These are phyloP conservation scores for Monilinia polystroma DNA, from an alignment of 2,329 filamentous ascomycete species.

Conservation along the genomic window DNA sequence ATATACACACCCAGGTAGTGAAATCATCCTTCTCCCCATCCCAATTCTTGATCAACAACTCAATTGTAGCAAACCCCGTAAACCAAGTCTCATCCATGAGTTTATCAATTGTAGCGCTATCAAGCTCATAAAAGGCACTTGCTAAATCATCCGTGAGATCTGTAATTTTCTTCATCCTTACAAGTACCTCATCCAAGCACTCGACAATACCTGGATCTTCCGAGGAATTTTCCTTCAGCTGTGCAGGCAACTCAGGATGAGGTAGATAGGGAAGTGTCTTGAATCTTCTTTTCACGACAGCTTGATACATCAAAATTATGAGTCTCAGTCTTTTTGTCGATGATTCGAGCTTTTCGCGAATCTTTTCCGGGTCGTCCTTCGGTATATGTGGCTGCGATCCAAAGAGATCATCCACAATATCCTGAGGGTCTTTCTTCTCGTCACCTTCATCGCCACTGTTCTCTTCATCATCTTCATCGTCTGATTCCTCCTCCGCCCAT, in stretches of 20 bases:
- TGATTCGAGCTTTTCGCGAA: constrained; percentile 64
- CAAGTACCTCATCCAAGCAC: constrained; percentile 57
- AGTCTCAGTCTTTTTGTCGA: constrained; percentile 66
- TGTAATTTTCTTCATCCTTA: constrained; percentile 58
- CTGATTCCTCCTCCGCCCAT: constrained; percentile 73
- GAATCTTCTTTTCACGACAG: constrained; percentile 67
- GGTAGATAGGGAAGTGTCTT: constrained; percentile 55
- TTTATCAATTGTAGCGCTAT: constrained; percentile 56
- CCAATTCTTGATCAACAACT: constrained; percentile 61
- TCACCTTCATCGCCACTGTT: constrained; percentile 52
- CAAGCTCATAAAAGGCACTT: constrained; percentile 68
- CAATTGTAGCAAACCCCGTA: constrained; percentile 56
- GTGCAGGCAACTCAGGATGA: constrained; percentile 41
- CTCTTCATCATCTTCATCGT: constrained; percentile 55
- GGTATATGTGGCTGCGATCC: constrained; percentile 60
- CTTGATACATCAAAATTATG: constrained; percentile 66
- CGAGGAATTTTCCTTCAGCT: constrained; percentile 26
- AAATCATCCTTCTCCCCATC: constrained; percentile 70
- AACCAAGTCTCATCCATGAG: constrained; percentile 59
- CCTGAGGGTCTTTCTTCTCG: constrained; percentile 48
- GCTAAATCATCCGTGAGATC: constrained; percentile 70
- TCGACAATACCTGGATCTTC: constrained; percentile 31
- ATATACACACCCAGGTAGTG: constrained; percentile 60
- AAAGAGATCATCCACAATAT: constrained; percentile 68
- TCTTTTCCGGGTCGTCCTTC: constrained; percentile 59